phyloP scores from a whole-genome alignment of 2,329 filamentous ascomycete species.

The Penicillium digitatum region DNA sequence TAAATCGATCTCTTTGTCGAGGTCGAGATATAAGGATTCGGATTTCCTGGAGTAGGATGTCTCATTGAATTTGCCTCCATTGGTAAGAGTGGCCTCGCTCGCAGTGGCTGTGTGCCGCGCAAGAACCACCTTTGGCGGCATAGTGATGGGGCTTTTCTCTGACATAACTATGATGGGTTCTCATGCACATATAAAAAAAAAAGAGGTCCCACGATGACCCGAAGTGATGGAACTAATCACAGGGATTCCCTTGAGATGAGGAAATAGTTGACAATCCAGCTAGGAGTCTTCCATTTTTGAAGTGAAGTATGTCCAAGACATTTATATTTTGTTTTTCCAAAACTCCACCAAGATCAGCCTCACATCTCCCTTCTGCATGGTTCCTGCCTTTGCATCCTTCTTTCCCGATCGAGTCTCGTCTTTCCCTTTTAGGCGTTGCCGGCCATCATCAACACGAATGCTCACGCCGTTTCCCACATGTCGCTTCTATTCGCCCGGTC shows the following conservation, averaged over 20 bases:
- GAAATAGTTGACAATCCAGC: conserved; percentile 20
- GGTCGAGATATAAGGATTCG: neutral
- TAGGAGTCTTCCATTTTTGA: conserved; percentile 4
- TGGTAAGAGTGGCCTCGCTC: conserved; percentile 21
- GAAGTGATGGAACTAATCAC: neutral
- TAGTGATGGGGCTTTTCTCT: conserved; percentile 16
- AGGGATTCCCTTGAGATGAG: neutral
- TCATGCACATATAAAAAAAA: neutral
- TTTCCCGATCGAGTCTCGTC: neutral
- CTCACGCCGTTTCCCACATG: neutral
- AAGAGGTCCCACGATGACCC: conserved; percentile 21
- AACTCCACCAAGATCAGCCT: neutral
- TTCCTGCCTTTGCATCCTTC: neutral
- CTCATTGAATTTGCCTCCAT: conserved; percentile 16
- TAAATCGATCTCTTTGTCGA: conserved; percentile 18
- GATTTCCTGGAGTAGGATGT: conserved; percentile 12
- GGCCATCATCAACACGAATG: neutral
- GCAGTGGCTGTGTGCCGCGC: conserved; percentile 4
- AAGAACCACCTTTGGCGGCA: conserved; percentile 5
- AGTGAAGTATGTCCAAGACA: neutral
- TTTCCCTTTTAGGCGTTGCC: conserved; percentile 1
- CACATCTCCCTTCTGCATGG: neutral
- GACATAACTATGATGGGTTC: conserved; percentile 15
- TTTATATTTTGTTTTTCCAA: neutral
- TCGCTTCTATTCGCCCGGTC: neutral